Evolutionary conservation across 2,329 filamentous ascomycete genomes (phyloP).

Genomic region (Scedosporium apiospermum): DNA sequence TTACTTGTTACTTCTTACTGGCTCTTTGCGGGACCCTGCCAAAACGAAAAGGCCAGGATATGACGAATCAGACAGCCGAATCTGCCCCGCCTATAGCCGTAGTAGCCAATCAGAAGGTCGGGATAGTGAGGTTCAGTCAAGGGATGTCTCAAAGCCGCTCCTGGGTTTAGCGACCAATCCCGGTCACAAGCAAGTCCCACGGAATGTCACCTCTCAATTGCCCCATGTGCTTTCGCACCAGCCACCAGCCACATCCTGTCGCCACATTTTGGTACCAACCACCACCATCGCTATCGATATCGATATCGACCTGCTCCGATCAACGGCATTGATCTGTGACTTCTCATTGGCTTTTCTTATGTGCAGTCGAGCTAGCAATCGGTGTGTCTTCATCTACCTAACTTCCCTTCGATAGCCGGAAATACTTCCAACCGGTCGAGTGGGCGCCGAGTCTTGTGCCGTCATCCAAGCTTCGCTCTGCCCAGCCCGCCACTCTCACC

Average conservation of each 20-base stretch:
- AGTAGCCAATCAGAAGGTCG: not conserved
- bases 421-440: not conserved
- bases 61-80: not conserved
- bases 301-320: too few relatives aligned
- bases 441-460: not conserved
- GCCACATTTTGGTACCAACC: not conserved
- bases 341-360: too few relatives aligned
- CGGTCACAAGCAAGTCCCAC: not conserved
- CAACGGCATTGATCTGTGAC: too few relatives aligned
- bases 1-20: not conserved
- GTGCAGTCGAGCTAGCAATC: too few relatives aligned
- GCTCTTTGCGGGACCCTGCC: not conserved
- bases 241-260: not conserved
- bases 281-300: not conserved
- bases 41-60: not conserved
- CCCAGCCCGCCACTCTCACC: not conserved
- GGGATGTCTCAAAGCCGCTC: not conserved
- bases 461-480: not conserved
- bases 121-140: not conserved
- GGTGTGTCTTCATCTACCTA: not conserved
- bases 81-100: not conserved
- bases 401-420: not conserved
- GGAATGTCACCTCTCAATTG: not conserved
- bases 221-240: not conserved
- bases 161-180: not conserved